Conservation (phyloP, 768 basidiomycete species). For the Paxillus ammoniavirescens region DNA sequence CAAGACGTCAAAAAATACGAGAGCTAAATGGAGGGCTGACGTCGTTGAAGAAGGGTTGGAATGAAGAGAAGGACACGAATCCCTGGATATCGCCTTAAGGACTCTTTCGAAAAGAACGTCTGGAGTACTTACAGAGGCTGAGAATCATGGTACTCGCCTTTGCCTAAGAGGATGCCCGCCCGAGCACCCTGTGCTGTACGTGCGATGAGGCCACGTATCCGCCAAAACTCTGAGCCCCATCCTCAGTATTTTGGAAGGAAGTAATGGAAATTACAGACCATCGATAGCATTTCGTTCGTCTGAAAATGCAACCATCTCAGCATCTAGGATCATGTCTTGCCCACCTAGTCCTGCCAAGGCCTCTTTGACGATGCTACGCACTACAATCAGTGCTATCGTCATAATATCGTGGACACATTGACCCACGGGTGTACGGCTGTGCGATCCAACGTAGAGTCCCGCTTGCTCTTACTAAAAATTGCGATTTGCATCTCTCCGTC, state of each 20-base stretch:
- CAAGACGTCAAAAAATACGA: slow-evolving; percentile 88
- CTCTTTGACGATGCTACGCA: slow-evolving; percentile 52
- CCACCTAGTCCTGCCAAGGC: slow-evolving; percentile 48
- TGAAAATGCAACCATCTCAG: slow-evolving; percentile 87
- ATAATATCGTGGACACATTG: not conserved
- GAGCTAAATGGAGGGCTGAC: slow-evolving; percentile 56
- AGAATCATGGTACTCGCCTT: slow-evolving; percentile 17
- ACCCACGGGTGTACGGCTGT: slow-evolving; percentile 54
- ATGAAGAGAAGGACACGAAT: slow-evolving; percentile 41
- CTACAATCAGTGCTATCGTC: not conserved
- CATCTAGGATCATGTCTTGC: slow-evolving; percentile 62
- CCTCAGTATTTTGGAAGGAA: slow-evolving; percentile 2
- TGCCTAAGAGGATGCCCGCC: slow-evolving; percentile 22
- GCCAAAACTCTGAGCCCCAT: slow-evolving; percentile 66
- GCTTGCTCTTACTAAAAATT: slow-evolving; percentile 86
- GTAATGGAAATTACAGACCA: slow-evolving; percentile 43
- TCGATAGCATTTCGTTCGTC: slow-evolving; percentile 58
- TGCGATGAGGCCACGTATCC: slow-evolving; percentile 59
- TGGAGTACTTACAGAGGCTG: slow-evolving; percentile 17
- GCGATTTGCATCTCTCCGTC: slow-evolving; percentile 48
- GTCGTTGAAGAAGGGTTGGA: slow-evolving; percentile 37
- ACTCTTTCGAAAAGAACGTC: slow-evolving; percentile 2
- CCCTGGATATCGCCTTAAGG: slow-evolving; percentile 17
- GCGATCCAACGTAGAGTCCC: slow-evolving; percentile 81
- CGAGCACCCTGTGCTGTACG: slow-evolving; percentile 57